Evolutionary conservation across 768 basidiomycete species (phyloP).

Genomic region (Pilatotrama ljubarskyi): DNA sequence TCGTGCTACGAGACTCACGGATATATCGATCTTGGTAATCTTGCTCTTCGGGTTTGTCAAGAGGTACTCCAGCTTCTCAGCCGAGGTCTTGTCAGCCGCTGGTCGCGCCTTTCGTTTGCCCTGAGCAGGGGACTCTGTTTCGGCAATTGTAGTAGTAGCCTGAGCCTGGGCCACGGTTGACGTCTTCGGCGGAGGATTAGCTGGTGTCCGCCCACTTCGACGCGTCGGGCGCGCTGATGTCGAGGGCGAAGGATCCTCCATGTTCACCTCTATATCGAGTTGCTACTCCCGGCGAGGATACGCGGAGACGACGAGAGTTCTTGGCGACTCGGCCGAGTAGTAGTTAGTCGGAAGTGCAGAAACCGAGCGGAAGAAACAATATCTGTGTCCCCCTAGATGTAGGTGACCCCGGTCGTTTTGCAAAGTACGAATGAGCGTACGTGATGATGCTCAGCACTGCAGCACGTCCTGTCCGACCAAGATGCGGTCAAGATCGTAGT

Average conservation of each 20-base stretch:
- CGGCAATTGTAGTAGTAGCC: not conserved
- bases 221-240: constrained; percentile 1
- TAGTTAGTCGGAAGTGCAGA: no score
- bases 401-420: no score
- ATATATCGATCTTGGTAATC: constrained; percentile 49
- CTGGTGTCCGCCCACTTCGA: constrained; percentile 17
- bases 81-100: constrained; percentile 27
- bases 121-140: not conserved
- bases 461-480: no score
- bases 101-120: constrained; percentile 19
- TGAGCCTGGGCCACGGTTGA: no score
- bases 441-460: no score
- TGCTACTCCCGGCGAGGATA: no score
- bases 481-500: no score
- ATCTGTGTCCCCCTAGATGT: no score
- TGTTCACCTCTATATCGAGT: not conserved
- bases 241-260: not conserved
- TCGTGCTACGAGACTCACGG: constrained; percentile 34
- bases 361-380: no score
- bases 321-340: no score
- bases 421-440: no score
- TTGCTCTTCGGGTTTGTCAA: constrained; percentile 50
- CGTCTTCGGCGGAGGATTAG: not conserved
- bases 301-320: no score
- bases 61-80: constrained; percentile 40